phyloP scores from a whole-genome alignment of 805 yeast genomes.

The Kuraishia hungarica region DNA sequence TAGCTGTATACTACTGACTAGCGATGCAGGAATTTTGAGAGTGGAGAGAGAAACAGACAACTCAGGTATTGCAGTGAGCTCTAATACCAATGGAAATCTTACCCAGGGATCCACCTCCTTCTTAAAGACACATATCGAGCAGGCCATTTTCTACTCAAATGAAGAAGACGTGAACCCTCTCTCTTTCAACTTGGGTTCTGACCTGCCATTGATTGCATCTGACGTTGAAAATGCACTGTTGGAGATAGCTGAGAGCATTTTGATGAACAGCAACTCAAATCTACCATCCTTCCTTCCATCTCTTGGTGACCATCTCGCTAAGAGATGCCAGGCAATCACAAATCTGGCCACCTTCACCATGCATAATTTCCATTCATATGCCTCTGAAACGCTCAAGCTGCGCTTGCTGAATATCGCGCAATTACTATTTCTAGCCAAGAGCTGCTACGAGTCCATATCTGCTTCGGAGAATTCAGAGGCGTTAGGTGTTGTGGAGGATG shows the following conservation, averaged over 20 bases:
- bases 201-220: neutral
- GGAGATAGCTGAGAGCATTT: constrained; percentile 44
- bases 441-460: neutral
- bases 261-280: constrained; percentile 46
- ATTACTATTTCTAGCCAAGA: constrained; percentile 5
- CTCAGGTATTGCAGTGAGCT: constrained; percentile 4
- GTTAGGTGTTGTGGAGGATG: neutral
- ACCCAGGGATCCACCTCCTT: constrained; percentile 11
- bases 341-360: constrained; percentile 14
- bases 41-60: constrained; percentile 37
- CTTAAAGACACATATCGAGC: constrained; percentile 71
- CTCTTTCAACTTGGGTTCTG: constrained; percentile 24
- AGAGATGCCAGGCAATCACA: constrained; percentile 28
- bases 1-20: constrained; percentile 29
- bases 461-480: neutral
- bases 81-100: neutral
- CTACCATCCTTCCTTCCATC: constrained; percentile 46
- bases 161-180: constrained; percentile 30
- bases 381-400: constrained; percentile 6
- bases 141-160: constrained; percentile 62
- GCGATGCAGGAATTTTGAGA: constrained; percentile 52
- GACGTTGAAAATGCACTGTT: constrained; percentile 45
- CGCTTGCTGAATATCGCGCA: constrained; percentile 4
- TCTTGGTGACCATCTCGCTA: constrained; percentile 38
- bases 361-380: constrained; percentile 9